These are phyloP conservation scores for Tulasnella sp. DNA, from an alignment of 768 basidiomycete genomes.

Conservation along the genomic window DNA sequence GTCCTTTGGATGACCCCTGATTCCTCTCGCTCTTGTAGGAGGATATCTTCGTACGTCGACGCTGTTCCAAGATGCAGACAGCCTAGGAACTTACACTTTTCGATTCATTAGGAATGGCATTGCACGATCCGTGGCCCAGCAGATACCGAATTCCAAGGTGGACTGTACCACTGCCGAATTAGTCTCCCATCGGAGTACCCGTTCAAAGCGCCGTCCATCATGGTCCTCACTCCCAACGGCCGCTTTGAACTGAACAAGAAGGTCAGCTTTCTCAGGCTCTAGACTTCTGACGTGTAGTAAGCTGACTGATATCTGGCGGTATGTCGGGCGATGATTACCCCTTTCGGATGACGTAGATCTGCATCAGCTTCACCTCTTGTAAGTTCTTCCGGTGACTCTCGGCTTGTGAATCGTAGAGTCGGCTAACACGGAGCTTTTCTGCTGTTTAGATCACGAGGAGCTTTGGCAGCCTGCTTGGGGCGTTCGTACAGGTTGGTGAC, in stretches of 20 bases:
- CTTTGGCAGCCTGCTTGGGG: conserved; percentile 99
- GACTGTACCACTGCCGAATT: conserved; percentile 92
- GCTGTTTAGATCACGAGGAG: conserved; percentile 71
- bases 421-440: neutral
- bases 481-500: conserved; percentile 67
- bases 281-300: neutral
- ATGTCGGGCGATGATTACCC: conserved; percentile 4
- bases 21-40: conserved; percentile 37
- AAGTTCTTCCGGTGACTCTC: conserved; percentile 23
- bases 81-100: conserved; percentile 14
- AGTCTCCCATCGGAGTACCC: conserved; percentile 89
- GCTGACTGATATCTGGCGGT: neutral
- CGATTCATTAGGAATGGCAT: conserved; percentile 72
- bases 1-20: neutral
- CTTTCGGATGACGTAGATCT: conserved; percentile 44
- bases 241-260: conserved; percentile 93
- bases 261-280: conserved; percentile 35
- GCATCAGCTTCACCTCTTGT: conserved; percentile 90
- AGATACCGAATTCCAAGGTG: conserved; percentile 87
- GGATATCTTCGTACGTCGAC: conserved; percentile 68
- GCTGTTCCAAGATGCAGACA: neutral
- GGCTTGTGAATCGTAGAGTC: neutral
- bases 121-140: conserved; percentile 86
- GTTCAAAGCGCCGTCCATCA: conserved; percentile 89
- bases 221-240: conserved; percentile 95